Base-by-base conservation (phyloP, 78 protist genomes). In the Guillardia theta region DNA sequence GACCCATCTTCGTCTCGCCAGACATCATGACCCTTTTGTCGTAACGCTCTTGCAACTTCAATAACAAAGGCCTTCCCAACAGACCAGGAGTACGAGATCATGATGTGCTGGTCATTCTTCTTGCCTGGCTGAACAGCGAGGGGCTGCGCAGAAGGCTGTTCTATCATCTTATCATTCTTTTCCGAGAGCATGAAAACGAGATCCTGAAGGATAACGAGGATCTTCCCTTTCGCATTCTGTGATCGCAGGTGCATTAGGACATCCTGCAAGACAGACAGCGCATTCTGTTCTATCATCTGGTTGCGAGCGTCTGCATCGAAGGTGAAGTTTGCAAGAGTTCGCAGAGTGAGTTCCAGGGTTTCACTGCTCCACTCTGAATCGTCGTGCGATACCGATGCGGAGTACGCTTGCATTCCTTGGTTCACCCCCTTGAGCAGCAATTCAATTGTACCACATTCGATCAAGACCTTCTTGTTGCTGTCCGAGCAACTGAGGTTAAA, bases 1-100 rank as follows among this genome's bases (percentile, higher is more conserved):
- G 83, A 70, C n/a, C 83, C 83, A 43, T 70, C 83, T 6, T 70
- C 83, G 83, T 70, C 83, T 0, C 83, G 83, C 83, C 83, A 70
- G 46, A 70, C 83, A 24, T 70, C 83, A 24, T 70, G 36, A 36
- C 83, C 83, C 22, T 70, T 70, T 43, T 70, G 27, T 22, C 83
- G 83, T 6, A 70, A 43, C 83, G 12, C 22, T 3, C 41, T 12
- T 24, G 41, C 12, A 15, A 70, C 36, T 43, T 12, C 83, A 1
- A 70, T 43, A 22, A 70, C 83, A 43, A 22, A 22, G 1, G n/a
- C 46, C 41, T 70, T 70, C 8, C 12, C 22, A 22, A 22, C 83
- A 22, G 83, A 36, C 83, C 83, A 70, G 45, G 83, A 70, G 41
- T 70, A 70, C 4, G 36, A 22, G 83, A 70, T 70, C 83, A 70